phyloP scores from a whole-genome alignment of 148 eudicot genomes.

The Nyssa sinensis region DNA sequence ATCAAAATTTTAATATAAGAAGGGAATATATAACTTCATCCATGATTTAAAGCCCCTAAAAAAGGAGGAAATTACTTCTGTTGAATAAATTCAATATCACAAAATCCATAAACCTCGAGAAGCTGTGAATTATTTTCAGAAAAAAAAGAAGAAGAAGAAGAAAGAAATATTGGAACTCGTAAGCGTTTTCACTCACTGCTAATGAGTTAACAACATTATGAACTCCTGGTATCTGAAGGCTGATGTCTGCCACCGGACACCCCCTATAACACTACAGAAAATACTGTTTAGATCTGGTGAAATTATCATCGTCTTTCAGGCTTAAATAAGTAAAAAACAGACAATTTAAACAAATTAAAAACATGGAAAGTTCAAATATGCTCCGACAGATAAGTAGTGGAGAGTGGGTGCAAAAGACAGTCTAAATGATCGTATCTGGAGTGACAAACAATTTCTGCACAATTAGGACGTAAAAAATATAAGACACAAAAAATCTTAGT shows the following conservation, averaged over 20 bases:
- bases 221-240: constrained; percentile 19
- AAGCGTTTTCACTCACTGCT: constrained; percentile 14
- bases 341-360: neutral
- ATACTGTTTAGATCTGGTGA: neutral
- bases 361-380: too few relatives aligned
- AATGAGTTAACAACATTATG: constrained; percentile 15
- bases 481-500: neutral
- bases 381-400: neutral
- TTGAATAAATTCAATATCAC: neutral
- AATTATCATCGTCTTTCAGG: neutral
- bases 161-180: neutral
- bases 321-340: too few relatives aligned
- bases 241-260: constrained; percentile 7
- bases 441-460: neutral
- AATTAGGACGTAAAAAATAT: neutral
- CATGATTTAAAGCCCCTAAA: too few relatives aligned
- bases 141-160: too few relatives aligned
- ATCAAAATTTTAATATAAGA: too few relatives aligned
- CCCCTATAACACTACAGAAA: constrained; percentile 14
- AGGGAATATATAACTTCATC: too few relatives aligned
- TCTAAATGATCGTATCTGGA: neutral
- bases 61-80: neutral
- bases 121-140: neutral
- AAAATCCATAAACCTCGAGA: neutral
- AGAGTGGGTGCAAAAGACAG: neutral